Evolutionary conservation across 345 rosid genomes (phyloP).

Genomic region (Pelargonium nanum): DNA sequence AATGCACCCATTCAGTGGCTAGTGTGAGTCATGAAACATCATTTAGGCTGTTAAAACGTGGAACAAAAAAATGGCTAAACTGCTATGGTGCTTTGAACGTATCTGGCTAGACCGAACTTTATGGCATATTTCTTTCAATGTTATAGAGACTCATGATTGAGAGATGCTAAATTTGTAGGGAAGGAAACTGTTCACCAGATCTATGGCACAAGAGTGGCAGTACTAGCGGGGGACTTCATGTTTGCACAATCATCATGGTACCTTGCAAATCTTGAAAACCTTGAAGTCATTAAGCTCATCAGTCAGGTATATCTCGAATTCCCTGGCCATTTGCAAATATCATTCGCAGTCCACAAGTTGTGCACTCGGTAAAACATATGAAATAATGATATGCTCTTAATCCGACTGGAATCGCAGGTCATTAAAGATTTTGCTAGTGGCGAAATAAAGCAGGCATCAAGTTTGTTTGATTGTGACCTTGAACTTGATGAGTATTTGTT

Average conservation of each 20-base stretch:
- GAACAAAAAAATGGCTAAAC: background rate
- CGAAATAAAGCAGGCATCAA: conserved; percentile 94
- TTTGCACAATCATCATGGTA: conserved; percentile 99
- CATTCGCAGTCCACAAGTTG: background rate
- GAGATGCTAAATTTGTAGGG: conserved; percentile 27
- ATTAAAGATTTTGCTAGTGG: conserved; percentile 98
- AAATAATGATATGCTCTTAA: background rate
- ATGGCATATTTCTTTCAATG: background rate
- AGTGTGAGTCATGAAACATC: too few relatives aligned
- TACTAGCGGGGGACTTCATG: conserved; percentile 92
- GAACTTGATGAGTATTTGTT: conserved; percentile 73
- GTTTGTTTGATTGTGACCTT: conserved; percentile 75
- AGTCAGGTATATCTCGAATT: conserved; percentile 55
- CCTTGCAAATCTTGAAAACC: conserved; percentile 88
- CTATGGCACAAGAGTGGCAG: conserved; percentile 81
- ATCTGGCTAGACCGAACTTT: background rate
- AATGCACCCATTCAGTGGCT: too few relatives aligned
- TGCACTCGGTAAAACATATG: too few relatives aligned
- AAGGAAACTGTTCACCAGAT: conserved; percentile 79
- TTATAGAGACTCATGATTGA: too few relatives aligned
- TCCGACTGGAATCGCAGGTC: conserved; percentile 35
- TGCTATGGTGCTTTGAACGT: background rate
- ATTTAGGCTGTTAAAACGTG: background rate
- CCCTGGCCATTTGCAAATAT: background rate
- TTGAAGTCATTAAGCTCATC: conserved; percentile 89